A percentile compares a stretch with the other conserved stretches of the same genome.
These are phyloP conservation scores for Rhodotorula sp. DNA, from an alignment of 1,284 basidiomycete species.

Conservation along the genomic window DNA sequence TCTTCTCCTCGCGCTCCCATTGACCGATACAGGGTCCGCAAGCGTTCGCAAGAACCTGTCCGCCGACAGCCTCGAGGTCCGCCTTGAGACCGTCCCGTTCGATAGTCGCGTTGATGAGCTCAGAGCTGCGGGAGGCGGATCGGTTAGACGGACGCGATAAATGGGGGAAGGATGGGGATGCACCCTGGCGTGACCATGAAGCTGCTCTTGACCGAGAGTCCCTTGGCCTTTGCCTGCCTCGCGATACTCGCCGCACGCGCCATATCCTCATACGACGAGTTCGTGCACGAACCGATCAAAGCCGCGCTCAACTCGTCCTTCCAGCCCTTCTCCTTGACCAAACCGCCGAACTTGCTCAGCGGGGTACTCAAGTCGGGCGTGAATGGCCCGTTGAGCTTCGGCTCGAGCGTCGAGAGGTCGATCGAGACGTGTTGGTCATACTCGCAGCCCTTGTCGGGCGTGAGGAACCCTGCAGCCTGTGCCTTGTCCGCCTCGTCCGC, in stretches of 20 bases:
- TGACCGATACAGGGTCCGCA: conserved; percentile 99
- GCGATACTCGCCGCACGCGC: conserved; percentile 88
- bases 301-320: conserved; percentile 87
- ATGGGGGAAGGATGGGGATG: neutral
- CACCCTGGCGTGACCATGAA: conserved; percentile 89
- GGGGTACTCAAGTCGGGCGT: conserved; percentile 96
- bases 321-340: conserved; percentile 82
- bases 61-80: conserved; percentile 79
- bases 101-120: conserved; percentile 96
- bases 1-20: conserved; percentile 91
- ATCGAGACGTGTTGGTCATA: conserved; percentile 96
- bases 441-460: conserved; percentile 80
- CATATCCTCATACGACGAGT: conserved; percentile 77
- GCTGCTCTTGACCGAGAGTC: conserved; percentile 78
- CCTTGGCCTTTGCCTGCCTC: conserved; percentile 78
- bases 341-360: conserved; percentile 80
- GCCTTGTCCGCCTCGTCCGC: conserved; percentile 83
- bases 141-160: neutral
- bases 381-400: conserved; percentile 95
- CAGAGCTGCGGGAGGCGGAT: conserved; percentile 58
- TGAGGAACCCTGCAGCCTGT: conserved; percentile 71
- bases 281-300: conserved; percentile 96
- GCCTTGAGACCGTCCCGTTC: conserved; percentile 85
- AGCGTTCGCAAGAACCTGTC: conserved; percentile 90
- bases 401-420: conserved; percentile 88